phyloP scores from a whole-genome alignment of 2,329 filamentous ascomycete species.

The Ceratocystiopsis sp. region DNA sequence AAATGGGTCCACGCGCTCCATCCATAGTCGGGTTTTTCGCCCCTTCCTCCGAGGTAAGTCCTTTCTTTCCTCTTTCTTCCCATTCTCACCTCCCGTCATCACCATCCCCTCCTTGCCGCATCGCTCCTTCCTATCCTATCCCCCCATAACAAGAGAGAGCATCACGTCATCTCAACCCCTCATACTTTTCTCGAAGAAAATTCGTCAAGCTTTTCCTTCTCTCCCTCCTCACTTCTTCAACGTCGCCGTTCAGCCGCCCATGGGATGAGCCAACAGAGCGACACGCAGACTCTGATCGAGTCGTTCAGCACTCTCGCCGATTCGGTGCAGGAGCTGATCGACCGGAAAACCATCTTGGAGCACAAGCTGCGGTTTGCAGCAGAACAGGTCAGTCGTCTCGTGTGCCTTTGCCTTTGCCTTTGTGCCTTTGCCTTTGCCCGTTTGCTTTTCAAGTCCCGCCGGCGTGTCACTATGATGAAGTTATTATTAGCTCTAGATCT shows the following conservation, averaged over 20 bases:
- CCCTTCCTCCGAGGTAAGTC: background rate
- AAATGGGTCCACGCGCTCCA: too few species aligned
- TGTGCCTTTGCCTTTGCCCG: background rate
- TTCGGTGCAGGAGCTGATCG: slow-evolving; percentile 45
- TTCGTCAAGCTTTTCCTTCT: background rate
- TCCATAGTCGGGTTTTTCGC: too few species aligned
- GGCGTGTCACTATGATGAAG: slow-evolving; percentile 18
- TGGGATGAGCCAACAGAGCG: slow-evolving; percentile 25
- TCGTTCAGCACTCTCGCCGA: slow-evolving; percentile 48
- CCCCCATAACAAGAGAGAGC: background rate
- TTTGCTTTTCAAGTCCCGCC: background rate
- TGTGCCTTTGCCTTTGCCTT: background rate
- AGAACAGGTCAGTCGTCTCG: slow-evolving; percentile 37
- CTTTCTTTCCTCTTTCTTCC: background rate
- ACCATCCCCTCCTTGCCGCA: background rate
- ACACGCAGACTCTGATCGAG: slow-evolving; percentile 42
- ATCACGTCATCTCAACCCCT: background rate
- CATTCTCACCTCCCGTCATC: slow-evolving; percentile 5
- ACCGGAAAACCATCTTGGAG: slow-evolving; percentile 47
- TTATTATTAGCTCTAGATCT: slow-evolving; percentile 69
- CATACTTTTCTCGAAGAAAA: background rate
- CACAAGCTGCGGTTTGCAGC: slow-evolving; percentile 50
- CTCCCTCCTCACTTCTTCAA: slow-evolving; percentile 6
- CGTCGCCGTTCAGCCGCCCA: slow-evolving; percentile 1
- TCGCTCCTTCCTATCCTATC: background rate